Evolutionary conservation across 371 early-diverging fungal genomes (phyloP).

Genomic region (Smittium mucronatum): DNA sequence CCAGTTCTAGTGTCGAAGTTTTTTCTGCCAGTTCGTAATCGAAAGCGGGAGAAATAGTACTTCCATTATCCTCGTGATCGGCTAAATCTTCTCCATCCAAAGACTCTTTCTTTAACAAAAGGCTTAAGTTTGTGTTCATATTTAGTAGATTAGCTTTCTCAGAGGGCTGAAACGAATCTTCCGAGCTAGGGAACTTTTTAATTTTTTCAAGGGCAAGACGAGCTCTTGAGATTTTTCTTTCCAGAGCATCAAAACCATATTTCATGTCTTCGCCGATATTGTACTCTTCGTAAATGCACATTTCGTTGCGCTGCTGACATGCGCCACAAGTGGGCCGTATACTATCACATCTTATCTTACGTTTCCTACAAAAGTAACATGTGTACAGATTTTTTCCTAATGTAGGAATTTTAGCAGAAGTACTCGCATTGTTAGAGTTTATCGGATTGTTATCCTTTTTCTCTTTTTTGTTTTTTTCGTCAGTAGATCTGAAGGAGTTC

Average conservation of each 20-base stretch:
- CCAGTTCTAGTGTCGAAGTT: background rate
- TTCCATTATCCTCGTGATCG: too few species aligned
- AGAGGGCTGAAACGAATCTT: background rate
- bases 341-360: background rate
- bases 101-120: background rate
- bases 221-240: background rate
- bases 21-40: background rate
- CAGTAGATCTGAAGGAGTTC: too few species aligned
- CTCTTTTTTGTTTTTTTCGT: background rate
- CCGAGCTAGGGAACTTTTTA: background rate
- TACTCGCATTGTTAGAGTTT: background rate
- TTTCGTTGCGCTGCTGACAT: background rate
- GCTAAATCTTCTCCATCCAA: background rate
- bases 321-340: conserved; percentile 1
- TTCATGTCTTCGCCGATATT: background rate
- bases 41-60: too few species aligned
- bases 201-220: background rate
- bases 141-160: background rate
- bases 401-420: background rate
- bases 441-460: background rate
- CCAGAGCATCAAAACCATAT: background rate
- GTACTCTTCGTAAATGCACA: background rate
- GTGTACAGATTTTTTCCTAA: background rate
- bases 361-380: background rate
- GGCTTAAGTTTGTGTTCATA: background rate